Base-by-base conservation (phyloP, 495 filamentous ascomycete genomes). In the Physcia stellaris region DNA sequence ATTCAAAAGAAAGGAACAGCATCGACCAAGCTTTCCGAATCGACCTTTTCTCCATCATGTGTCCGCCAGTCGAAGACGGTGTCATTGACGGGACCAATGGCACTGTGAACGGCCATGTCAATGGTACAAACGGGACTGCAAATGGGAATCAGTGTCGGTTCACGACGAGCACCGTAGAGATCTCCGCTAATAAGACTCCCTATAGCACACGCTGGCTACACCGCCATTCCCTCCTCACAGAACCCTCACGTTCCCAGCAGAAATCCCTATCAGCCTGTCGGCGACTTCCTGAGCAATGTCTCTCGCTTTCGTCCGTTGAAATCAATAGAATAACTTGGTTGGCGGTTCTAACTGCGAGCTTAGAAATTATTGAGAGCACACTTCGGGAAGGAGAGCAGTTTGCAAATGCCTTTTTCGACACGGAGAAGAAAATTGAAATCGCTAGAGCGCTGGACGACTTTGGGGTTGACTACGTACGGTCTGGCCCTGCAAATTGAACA, bases 381-480 rank as follows among this genome's bases (percentile, higher is more conserved):
- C 20, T 40, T 12, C 37, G 37, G 32, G 37, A 40, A 32, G 37
- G 37, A 19, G 37, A 40, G 23, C 17, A 36, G 27, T 40, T 40
- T 13, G 37, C 37, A 23, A 40, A 40, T 40, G 37, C 37, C 3
- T 40, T 40, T 13, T 40, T 40, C 22, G 37, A 40, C 19, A 40
- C 37, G 28, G 37, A 40, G 21, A 40, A 23, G 18, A 93, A 93
- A 73, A 84, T 87, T 56, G 73, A 83, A 60, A 93, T 94, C 35
- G 65, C 66, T 51, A 70, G 58, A 54, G 66, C 67, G 34, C 32
- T 42, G 41, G 82, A 88, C 58, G 84, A 80, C 22, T 94, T 94
- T 52, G 86, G 87, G 52, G 85, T 90, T 41, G 88, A 95, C 61
- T 94, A 92, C 57, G 69, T 76, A 65, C 70, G 64, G 71, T 62